Evolutionary conservation across 257 asterid genomes (phyloP), one percentile per base, ranked within the genome.

Genomic region (Ilex asprella): DNA sequence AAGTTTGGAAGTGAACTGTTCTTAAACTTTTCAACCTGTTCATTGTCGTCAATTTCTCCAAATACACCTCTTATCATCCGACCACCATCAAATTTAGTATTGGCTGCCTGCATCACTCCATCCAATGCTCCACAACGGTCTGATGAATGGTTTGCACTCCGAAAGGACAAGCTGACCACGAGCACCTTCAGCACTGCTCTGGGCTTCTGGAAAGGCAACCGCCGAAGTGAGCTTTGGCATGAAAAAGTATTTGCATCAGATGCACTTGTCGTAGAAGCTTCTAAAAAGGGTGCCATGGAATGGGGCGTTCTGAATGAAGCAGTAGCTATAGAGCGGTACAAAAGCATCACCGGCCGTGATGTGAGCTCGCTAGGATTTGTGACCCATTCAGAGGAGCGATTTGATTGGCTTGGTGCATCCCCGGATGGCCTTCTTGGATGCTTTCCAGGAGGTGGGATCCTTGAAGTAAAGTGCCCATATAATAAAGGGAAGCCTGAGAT

Each of bases 91-190:
- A 30, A 83, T 16, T 76, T 78, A 10, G 79, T 65, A 50, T 72
- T 87, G 62, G 73, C 71, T 12, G 78, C 82, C 56, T 78, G 67
- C 31, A 81, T 83, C 32, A 58, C 87, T 60, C 71, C 85, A 59
- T 77, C 95, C 31, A 76, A 79, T 51, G 83, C 91, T 55, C 92
- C 92, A 30, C 99, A 93, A 51, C 88, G 95, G 49, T 93, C 97
- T 0, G 97, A 85, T 2, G 96, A 89, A 77, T 93, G 99, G 97
- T 93, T 93, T 73, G 87, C 96, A 21, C 94, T 93, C 31, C 95
- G 97, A 62, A 89, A 78, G 81, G 94, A 93, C 82, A 93, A 71
- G 74, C 81, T 93, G 53, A 93, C 97, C 0, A 89, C 99, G 1
- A 93, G 96, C 74, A 84, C 97, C 35, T 93, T 93, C 78, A 82